These are phyloP conservation scores for Botrytis pseudocinerea DNA, from an alignment of 2,329 filamentous ascomycete genomes.

Conservation along the genomic window DNA sequence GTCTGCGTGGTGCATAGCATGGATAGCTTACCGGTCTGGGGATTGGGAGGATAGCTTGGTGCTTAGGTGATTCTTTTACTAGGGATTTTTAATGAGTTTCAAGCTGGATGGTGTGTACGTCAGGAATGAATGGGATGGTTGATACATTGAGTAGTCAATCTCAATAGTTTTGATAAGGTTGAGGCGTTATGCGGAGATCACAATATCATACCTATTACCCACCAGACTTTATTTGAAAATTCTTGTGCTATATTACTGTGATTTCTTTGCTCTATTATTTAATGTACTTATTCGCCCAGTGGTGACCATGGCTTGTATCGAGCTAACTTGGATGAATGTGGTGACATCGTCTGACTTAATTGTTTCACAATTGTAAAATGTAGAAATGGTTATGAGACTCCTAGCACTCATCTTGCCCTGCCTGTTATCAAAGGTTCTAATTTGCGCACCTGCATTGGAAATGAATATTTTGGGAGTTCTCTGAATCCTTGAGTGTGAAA, in stretches of 20 bases:
- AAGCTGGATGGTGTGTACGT: not conserved
- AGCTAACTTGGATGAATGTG: not conserved
- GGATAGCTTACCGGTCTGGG: constrained; percentile 21
- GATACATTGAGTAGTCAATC: not conserved
- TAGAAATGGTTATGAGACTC: too few relatives aligned
- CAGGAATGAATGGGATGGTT: not conserved
- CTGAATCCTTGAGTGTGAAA: too few relatives aligned
- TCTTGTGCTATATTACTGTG: not conserved
- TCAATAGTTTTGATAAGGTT: not conserved
- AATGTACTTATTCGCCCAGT: not conserved
- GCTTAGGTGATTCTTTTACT: not conserved
- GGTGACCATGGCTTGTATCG: not conserved
- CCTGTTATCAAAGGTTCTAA: too few relatives aligned
- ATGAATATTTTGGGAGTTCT: too few relatives aligned
- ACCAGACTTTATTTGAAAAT: not conserved
- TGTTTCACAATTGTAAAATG: not conserved
- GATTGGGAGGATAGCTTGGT: constrained; percentile 24
- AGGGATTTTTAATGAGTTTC: not conserved
- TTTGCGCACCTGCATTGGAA: too few relatives aligned
- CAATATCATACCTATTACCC: constrained; percentile 6
- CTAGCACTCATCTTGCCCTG: too few relatives aligned
- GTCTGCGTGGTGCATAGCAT: constrained; percentile 13
- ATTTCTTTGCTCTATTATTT: not conserved
- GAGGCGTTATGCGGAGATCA: not conserved
- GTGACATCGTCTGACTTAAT: not conserved